Base-by-base conservation (phyloP, 2,329 filamentous ascomycete species). In the Pleoardoris graminearum region DNA sequence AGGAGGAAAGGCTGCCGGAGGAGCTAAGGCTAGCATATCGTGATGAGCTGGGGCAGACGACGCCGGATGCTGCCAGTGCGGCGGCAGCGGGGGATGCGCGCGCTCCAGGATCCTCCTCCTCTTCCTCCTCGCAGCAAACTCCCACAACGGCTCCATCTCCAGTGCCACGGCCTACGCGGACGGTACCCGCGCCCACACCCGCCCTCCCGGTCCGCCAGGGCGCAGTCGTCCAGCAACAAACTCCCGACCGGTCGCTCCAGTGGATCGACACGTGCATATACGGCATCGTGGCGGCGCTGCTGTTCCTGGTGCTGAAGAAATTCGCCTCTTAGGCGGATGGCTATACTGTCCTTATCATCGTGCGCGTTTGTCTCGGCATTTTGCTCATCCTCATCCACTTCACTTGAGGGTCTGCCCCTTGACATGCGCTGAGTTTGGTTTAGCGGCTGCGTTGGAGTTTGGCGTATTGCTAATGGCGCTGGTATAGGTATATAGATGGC, bases 201-300 rank as follows among this genome's bases (percentile, higher is more conserved):
- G 17, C 36, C 3, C 25, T 25, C 5, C 17, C 27, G n/a, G 37
- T 19, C 11, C 48, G 30, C 5, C 27, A 45, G 8, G 25, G 14
- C n/a, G 47, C 57, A 14, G 36, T 55, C 36, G 53, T 63, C 37
- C 57, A 62, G 44, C 54, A 60, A 50, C 70, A 52, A 12, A 57
- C 48, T 35, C 70, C 79, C 47, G 79, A 82, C 23, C 82, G 78
- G 2, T 82, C 89, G 14, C 83, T 86, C 1, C 75, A 85, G 11
- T 96, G 90, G 88, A 79, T 96, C 16, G 92, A 96, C 72, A 84
- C 89, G 57, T 82, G 87, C 32, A 96, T 96, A 59, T 84, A 87
- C 19, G 87, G 84, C 6, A 74, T 96, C 16, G 77, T 90, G 0
- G 80, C 90, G 12, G 78, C 89, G 22, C 76, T 96, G 17, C 76